Evolutionary conservation across 129 eudicot genomes (phyloP), one percentile per base, ranked within the genome.

Genomic region (Erigeron canadensis): DNA sequence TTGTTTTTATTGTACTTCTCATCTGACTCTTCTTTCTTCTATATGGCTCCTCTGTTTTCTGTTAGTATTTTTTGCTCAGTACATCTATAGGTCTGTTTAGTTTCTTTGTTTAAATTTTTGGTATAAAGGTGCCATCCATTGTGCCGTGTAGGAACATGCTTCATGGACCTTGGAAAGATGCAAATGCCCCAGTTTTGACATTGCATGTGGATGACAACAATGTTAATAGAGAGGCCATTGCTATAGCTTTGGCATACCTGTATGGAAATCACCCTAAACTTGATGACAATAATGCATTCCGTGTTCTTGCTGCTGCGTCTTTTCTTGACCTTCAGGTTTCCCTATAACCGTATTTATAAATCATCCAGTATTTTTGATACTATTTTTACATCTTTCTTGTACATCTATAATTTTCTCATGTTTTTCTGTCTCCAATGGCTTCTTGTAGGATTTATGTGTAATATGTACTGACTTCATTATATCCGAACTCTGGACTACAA

Each of bases 241-340:
- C 86, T 21, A 84, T 86, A 67, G 90, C 99, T 54, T 75, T 95
- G 75, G 91, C 99, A 16, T 95, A 95, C 70, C 89, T 95, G 56
- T 95, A 95, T 81, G 99, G 99, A 44, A 89, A 86, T 75, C 84
- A 95, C 82, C 99, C 99, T 51, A 90, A 87, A 81, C 97, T 95
- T 77, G 85, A 87, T 80, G 99, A 95, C 72, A 74, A 72, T 79
- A 95, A 95, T 79, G 99, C 99, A 53, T 95, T 86, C 47, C 96
- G 99, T 50, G 99, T 95, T 81, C 95, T 95, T 72, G 99, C 99
- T 54, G 99, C 97, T 45, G 99, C 99, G 15, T 95, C 99, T 50
- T 95, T 90, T 83, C 97, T 95, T 68, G 99, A 95, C 80, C 99
- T 95, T 76, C 97, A 95, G 99, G 99, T 95, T 81, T 48, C 22